Evolutionary conservation across 2,329 filamentous ascomycete genomes (phyloP).

Genomic region (Colletotrichum cereale): DNA sequence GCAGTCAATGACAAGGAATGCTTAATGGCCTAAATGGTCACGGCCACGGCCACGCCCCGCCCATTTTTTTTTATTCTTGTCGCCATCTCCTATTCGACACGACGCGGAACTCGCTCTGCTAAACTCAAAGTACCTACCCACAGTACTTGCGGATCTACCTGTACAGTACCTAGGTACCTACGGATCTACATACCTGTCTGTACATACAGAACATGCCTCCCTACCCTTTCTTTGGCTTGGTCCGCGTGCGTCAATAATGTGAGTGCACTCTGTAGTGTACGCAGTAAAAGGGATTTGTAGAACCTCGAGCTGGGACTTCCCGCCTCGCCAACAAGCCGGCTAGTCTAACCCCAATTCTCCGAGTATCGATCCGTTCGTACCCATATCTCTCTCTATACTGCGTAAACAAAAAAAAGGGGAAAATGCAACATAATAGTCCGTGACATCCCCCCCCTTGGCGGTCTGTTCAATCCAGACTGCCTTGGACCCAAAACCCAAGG

Average conservation of each 20-base stretch:
- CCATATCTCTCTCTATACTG: background rate
- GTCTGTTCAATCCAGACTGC: background rate
- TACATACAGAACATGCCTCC: no score
- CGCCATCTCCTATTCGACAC: constrained; percentile 1
- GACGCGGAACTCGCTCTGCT: constrained; percentile 6
- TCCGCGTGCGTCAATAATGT: background rate
- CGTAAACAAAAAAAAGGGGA: background rate
- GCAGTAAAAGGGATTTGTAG: background rate
- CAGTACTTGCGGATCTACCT: background rate
- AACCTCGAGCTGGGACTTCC: background rate
- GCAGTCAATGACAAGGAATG: background rate
- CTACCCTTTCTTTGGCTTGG: constrained; percentile 3
- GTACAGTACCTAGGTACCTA: background rate
- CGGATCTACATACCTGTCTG: no score
- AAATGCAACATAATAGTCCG: background rate
- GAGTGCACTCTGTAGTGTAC: background rate
- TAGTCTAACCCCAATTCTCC: background rate
- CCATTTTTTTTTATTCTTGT: background rate
- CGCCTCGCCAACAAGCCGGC: background rate
- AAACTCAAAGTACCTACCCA: constrained; percentile 7
- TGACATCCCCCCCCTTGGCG: background rate
- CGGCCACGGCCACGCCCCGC: constrained; percentile 1
- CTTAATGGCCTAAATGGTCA: background rate
- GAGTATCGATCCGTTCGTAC: background rate
- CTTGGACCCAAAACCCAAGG: background rate